Base-by-base conservation (phyloP, 371 early-diverging fungal genomes). In the Mucor plumbeus region DNA sequence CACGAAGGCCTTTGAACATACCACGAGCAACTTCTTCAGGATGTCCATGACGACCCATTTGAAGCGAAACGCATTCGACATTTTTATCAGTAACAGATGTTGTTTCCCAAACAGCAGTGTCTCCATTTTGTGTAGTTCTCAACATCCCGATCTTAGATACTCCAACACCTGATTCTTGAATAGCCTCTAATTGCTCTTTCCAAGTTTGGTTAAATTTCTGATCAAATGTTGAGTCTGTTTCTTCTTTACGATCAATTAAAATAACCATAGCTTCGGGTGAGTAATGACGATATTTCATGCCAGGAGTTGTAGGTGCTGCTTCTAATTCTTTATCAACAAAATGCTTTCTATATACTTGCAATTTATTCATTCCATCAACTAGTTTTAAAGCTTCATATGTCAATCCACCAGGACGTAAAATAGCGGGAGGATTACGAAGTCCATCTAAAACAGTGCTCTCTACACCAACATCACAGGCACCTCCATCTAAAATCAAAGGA, bases 261-360 rank as follows among this genome's bases (percentile, higher is more conserved):
- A 94, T 83, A 10, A 99, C 97, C 60, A 87, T 86, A 0, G 94
- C 95, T 34, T 91, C 86, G 5, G 99, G 99, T 7, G 98, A 92
- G 75, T 99, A 99, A 84, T 99, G 99, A 33, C 96, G 89, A 71
- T 99, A 99, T 79, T 99, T 99, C 96, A 97, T 98, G 4, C 99
- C 99, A 7, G 99, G 99, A 15, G 98, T 97, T 0, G 94, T 93
- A 0, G 98, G 98, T 7, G 88, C 85, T 48, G 71, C 73, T 61
- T 95, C 97, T 67, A 94, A 74, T 44, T 77, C 77, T 5, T 72
- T 77, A 61, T 92, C 92, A 0, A 84, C 83, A 79, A 93, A 94
- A 74, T 93, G 89, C 55, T 89, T 91, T 38, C 87, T 83, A 72
- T 95, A 97, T 7, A 95, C 94, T 61, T 88, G 85, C 11, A 93